These are phyloP conservation scores for Saussurea involucrata DNA, from an alignment of 129 eudicot species.

Conservation along the genomic window DNA sequence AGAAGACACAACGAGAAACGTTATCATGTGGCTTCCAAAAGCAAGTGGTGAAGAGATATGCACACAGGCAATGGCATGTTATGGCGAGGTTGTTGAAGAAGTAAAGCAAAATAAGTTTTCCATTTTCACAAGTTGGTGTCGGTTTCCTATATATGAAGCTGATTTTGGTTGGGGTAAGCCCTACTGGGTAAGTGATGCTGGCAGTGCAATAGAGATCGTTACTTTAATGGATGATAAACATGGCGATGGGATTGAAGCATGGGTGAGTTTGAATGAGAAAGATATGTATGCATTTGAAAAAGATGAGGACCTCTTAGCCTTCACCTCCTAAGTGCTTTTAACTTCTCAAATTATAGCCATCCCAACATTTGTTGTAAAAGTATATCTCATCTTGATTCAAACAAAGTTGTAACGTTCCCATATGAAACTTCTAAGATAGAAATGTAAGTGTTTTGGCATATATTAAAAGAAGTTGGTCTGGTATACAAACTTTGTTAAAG, in stretches of 20 bases:
- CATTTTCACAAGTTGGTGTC: constrained; percentile 30
- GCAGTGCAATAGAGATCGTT: not conserved
- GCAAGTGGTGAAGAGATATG: constrained; percentile 30
- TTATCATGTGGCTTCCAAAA: not conserved
- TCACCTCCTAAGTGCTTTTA: constrained; percentile 7
- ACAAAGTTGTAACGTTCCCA: not conserved
- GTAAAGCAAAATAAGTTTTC: constrained; percentile 17
- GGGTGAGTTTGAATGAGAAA: constrained; percentile 32
- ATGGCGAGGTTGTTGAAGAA: constrained; percentile 20
- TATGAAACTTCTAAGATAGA: not conserved
- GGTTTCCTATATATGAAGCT: constrained; percentile 24
- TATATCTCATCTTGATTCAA: not conserved
- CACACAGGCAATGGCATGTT: constrained; percentile 1
- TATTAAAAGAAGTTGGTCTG: not conserved
- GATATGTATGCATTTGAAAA: constrained; percentile 26
- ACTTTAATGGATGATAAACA: constrained; percentile 26
- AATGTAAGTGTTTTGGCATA: not conserved
- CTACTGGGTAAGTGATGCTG: constrained; percentile 9
- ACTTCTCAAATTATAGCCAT: not conserved
- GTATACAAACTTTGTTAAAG: not conserved
- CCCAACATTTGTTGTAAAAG: not conserved
- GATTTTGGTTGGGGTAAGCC: constrained; percentile 43
- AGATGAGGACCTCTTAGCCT: constrained; percentile 14
- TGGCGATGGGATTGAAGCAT: constrained; percentile 30
- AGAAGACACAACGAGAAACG: constrained; percentile 25